Evolutionary conservation across 345 rosid genomes (phyloP).

Genomic region (Eucalyptus camaldulensis): DNA sequence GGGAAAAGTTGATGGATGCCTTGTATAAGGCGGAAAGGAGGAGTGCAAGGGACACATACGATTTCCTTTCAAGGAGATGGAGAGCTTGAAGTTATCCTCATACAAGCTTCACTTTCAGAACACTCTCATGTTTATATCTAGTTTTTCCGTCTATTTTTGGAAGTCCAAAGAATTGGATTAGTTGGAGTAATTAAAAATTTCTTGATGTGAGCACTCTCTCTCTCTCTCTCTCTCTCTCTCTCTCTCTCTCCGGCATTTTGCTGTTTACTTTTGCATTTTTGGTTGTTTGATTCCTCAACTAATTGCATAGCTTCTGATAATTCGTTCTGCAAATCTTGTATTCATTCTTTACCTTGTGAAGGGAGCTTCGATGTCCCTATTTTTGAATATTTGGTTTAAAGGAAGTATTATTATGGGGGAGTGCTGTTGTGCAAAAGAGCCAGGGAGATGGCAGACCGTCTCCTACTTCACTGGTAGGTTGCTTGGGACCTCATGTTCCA

Average conservation of each 20-base stretch:
- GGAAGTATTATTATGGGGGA: not conserved
- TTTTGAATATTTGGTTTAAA: not conserved
- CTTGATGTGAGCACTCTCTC: not conserved
- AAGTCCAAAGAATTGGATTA: not conserved
- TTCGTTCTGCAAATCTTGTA: not conserved
- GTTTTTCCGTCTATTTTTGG: not conserved
- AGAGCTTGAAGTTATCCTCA: constrained; percentile 4
- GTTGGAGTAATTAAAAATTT: not conserved
- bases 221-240: not conserved
- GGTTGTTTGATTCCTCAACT: not conserved
- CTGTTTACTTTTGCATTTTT: not conserved
- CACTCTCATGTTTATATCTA: not conserved
- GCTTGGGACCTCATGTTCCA: not conserved
- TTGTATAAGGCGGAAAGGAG: constrained; percentile 14
- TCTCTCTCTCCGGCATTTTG: not conserved
- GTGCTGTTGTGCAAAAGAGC: not conserved
- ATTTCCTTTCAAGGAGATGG: constrained; percentile 31
- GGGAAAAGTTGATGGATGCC: constrained; percentile 27
- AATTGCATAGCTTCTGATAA: not conserved
- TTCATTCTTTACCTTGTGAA: not conserved
- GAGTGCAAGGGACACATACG: constrained; percentile 29
- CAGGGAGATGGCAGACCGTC: not conserved
- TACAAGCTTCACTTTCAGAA: not conserved
- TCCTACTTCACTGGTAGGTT: not conserved
- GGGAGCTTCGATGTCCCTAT: not conserved